Base-by-base conservation (phyloP, 352 stramenopile species). In the Phytophthora rubi region DNA sequence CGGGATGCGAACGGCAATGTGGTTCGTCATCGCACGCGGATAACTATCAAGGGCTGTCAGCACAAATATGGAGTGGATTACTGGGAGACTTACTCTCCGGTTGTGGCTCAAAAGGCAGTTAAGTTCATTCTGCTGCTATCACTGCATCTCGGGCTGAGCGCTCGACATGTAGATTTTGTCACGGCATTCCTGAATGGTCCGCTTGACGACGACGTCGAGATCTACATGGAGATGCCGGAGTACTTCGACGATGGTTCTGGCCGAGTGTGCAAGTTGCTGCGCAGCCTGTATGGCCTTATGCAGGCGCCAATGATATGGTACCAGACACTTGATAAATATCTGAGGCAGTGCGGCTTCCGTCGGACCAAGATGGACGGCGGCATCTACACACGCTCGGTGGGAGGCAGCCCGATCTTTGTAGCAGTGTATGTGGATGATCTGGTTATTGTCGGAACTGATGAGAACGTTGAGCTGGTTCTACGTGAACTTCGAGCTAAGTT, bases 141-240 rank as follows among this genome's bases (percentile, higher is more conserved):
- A 26, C 23, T 26, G 23, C 23, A 26, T 26, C 23, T 26, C 23
- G 23, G 33, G 33, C 33, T 39, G 2, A 15, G 9, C 1, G 33
- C 33, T 12, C 33, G 33, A 4, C 33, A 39, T 39, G 33, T 39
- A 7, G 33, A 39, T 7, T 39, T 39, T 39, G 33, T 39, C 10
- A 39, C 33, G 0, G 33, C 33, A 12, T 39, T 39, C 26, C 16
- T 65, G 6, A 65, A 53, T 42, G 59, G 32, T 9, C 48, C 59
- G 4, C 59, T 58, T 39, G 33, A 39, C 44, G 59, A 21, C 2
- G 59, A 65, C 32, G 48, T 21, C 2, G 48, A 65, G 4, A 65
- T 59, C 5, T 65, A 59, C 8, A 65, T 65, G 59, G 59, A 59
- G 15, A 65, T 65, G 26, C 48, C 59, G 0, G 59, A 65, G 13